Percentiles rank a stretch among this genome's conserved stretches.
Evolutionary conservation across 108 stramenopile species (phyloP).

Genomic region (Skeletonema grethae): DNA sequence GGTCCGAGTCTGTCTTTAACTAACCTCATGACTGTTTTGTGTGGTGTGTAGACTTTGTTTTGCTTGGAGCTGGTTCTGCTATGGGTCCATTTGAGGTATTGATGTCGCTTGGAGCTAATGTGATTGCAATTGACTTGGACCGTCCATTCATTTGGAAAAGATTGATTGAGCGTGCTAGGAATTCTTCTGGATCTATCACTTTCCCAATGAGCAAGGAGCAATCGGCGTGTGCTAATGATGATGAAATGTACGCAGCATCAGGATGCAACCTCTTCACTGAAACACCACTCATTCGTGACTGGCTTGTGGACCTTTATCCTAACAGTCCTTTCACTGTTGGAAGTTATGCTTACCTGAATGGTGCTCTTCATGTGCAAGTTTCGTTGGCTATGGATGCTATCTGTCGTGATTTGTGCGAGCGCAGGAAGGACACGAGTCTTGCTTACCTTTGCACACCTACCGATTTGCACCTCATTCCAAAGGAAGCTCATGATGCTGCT

Average conservation of each 20-base stretch:
- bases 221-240: constrained; percentile 53
- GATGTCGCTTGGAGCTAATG: constrained; percentile 94
- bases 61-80: constrained; percentile 96
- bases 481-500: constrained; percentile 90
- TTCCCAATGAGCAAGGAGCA: constrained; percentile 89
- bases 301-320: constrained; percentile 87
- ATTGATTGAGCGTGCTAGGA: constrained; percentile 78
- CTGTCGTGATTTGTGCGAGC: constrained; percentile 80
- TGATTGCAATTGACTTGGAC: constrained; percentile 95
- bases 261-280: constrained; percentile 95
- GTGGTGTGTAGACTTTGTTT: constrained; percentile 75
- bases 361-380: constrained; percentile 95
- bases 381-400: constrained; percentile 96
- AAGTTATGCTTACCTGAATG: constrained; percentile 96
- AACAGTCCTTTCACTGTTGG: constrained; percentile 89
- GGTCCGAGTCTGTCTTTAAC: neutral
- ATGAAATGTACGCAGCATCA: constrained; percentile 72
- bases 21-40: neutral
- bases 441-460: constrained; percentile 99
- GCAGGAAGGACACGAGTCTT: constrained; percentile 79
- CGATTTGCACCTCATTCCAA: constrained; percentile 92
- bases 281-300: constrained; percentile 93
- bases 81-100: constrained; percentile 97
- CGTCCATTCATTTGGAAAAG: constrained; percentile 90
- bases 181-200: constrained; percentile 89